Base-by-base conservation (phyloP, 805 yeast species). In the Nakazawaea holstii region DNA sequence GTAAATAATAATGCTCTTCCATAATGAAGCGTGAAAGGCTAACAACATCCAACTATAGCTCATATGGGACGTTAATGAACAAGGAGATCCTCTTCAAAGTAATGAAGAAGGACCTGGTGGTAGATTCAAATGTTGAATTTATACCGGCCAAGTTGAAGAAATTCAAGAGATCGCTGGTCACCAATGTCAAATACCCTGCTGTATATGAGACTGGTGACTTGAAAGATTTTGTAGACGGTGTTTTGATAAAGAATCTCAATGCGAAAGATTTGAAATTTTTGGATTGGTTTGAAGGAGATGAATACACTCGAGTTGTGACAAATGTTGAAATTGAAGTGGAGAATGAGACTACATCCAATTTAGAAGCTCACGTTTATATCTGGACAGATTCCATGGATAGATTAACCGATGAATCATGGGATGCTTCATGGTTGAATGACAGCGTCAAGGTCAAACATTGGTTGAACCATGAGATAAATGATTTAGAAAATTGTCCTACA, bases 211-310 rank as follows among this genome's bases (percentile, higher is more conserved):
- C 43, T 2, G 39, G 26, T 8, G 6, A 3, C 10, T 33, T 8
- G 8, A 14, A 36, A 5, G 41, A 36, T 17, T 13, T 27, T n/a
- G 59, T 57, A 2, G 10, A 30, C 6, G 61, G 61, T 1, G 44
- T 49, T 9, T 48, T 58, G 1, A 56, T 50, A 9, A 50, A 50
- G 32, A 47, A 50, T 13, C 38, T 58, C 8, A 47, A 50, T 10
- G 45, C 17, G 1, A 48, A 35, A 9, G 55, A 57, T 24, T n/a
- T 57, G 13, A 17, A 31, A 7, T 50, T 47, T 28, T 41, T 58
- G 24, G 62, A 59, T 43, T 27, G 48, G 32, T 59, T 59, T 47
- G 62, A 59, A 48, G 61, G 61, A 10, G 55, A 49, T 31, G 57
- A 58, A 28, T 59, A 58, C 33, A 14, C 28, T 9, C 49, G 61